These are phyloP conservation scores for Narthecium ossifragum DNA, from an alignment of 106 monocot species.

Conservation along the genomic window DNA sequence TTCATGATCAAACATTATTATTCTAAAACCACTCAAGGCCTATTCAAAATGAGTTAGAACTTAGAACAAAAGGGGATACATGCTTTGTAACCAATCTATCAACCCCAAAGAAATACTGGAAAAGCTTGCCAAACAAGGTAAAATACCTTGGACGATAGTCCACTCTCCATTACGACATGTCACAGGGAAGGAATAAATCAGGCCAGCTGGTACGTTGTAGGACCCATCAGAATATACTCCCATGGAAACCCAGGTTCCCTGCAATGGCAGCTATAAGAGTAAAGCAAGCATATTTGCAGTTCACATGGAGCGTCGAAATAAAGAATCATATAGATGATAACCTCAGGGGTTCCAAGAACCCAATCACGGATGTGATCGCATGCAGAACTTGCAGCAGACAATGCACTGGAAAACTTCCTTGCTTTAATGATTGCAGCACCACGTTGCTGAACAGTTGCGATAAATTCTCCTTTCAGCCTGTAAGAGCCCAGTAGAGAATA, in stretches of 20 bases:
- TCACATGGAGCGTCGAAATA: neutral
- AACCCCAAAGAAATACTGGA: too few relatives aligned
- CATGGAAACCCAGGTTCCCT: slow-evolving; percentile 10
- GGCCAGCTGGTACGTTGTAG: slow-evolving; percentile 3
- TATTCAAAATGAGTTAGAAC: too few relatives aligned
- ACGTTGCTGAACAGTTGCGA: slow-evolving; percentile 70
- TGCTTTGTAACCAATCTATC: too few relatives aligned
- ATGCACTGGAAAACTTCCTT: slow-evolving; percentile 69
- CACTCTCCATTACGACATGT: slow-evolving; percentile 8
- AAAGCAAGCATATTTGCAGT: neutral
- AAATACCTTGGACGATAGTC: slow-evolving; percentile 22
- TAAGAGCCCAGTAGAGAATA: too few relatives aligned
- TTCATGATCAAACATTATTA: too few relatives aligned
- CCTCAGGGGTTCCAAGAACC: slow-evolving; percentile 86
- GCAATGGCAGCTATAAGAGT: neutral
- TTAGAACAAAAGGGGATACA: too few relatives aligned
- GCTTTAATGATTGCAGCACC: slow-evolving; percentile 88
- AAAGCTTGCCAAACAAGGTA: too few relatives aligned
- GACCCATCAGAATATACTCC: slow-evolving; percentile 8
- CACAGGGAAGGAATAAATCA: slow-evolving; percentile 9
- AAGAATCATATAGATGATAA: neutral
- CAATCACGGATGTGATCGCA: slow-evolving; percentile 84
- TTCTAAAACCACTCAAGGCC: too few relatives aligned
- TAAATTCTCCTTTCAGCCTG: slow-evolving; percentile 72
- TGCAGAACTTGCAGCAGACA: slow-evolving; percentile 84